Percentiles rank a stretch among this genome's conserved stretches.
Conservation (phyloP, 176 grass and related monocot genomes). For the Carex scoparia region DNA sequence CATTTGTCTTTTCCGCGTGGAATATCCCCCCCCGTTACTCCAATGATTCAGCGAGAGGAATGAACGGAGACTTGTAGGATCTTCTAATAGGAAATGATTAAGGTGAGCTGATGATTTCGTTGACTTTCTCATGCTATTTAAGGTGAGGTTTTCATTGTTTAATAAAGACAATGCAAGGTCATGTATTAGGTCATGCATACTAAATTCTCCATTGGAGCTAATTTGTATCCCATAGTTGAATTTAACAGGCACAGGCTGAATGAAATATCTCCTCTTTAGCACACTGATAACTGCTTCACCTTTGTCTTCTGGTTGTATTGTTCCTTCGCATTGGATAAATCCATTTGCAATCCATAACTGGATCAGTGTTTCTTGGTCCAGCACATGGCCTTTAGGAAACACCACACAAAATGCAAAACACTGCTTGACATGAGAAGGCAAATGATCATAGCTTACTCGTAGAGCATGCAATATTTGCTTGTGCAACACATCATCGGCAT, state of each 20-base stretch:
- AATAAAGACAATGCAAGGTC: constrained; percentile 24
- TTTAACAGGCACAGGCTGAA: background rate
- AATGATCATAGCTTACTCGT: constrained; percentile 31
- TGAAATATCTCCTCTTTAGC: constrained; percentile 18
- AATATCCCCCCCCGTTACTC: background rate
- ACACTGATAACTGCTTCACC: constrained; percentile 7
- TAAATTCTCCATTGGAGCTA: background rate
- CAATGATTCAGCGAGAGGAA: background rate
- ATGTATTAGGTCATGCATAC: constrained; percentile 24
- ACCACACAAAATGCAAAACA: constrained; percentile 30
- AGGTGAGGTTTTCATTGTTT: background rate
- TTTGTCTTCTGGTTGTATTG: background rate
- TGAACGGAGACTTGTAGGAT: background rate
- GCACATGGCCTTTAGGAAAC: constrained; percentile 20
- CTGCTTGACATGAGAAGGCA: constrained; percentile 13
- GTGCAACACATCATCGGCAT: background rate
- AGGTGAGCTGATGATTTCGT: background rate
- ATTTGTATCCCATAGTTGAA: background rate
- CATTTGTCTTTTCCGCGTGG: background rate
- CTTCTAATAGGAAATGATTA: background rate
- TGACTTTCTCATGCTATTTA: background rate
- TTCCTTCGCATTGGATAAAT: background rate
- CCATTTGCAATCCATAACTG: constrained; percentile 33
- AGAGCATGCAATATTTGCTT: background rate
- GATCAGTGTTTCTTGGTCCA: constrained; percentile 18